Conservation (phyloP, 192 early-diverging fungal genomes). For the Glomus cerebriforme region DNA sequence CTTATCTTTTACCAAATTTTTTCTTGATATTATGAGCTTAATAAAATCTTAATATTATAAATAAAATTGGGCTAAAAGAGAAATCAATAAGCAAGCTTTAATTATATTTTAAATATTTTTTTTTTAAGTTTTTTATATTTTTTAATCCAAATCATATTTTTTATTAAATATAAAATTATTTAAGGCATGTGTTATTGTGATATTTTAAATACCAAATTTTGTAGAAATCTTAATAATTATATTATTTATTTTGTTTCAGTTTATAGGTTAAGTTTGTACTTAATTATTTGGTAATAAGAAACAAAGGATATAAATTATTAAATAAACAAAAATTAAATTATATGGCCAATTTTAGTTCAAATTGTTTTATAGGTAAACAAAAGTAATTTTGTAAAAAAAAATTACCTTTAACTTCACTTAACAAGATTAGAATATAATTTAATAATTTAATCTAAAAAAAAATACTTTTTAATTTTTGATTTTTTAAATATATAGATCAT, state of each 20-base stretch:
- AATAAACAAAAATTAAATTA: neutral
- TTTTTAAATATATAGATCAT: neutral
- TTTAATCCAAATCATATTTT: too few species aligned
- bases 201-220: neutral
- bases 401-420: neutral
- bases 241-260: neutral
- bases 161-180: slow-evolving; percentile 8
- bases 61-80: too few species aligned
- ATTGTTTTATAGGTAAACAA: neutral
- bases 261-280: slow-evolving; percentile 2
- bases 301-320: neutral
- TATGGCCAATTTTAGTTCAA: neutral
- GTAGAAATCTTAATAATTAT: neutral
- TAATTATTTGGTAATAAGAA: neutral
- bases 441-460: neutral
- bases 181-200: slow-evolving; percentile 1
- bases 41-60: too few species aligned
- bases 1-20: neutral
- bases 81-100: too few species aligned
- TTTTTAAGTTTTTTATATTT: neutral
- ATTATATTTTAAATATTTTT: neutral
- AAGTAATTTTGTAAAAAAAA: neutral
- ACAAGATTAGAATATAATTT: neutral
- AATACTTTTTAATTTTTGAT: neutral
- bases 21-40: too few species aligned